Evolutionary conservation across 2,329 filamentous ascomycete genomes (phyloP), one percentile per base, ranked within the genome.

Genomic region (Alternaria infectoria): DNA sequence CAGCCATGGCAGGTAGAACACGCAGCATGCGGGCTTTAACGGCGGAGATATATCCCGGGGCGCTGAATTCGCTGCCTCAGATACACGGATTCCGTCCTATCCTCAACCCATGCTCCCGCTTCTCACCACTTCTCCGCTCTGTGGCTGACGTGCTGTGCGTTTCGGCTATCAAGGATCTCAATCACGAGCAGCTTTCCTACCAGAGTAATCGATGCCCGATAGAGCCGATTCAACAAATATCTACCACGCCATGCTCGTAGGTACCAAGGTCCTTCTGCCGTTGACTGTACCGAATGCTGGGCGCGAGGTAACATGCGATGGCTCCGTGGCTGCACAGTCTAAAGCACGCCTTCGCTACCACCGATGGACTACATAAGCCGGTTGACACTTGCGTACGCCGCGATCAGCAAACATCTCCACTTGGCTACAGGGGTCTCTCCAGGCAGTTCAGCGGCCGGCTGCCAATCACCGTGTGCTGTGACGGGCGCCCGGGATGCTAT

Each of bases 381-480:
- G 73, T 69, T 74, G 67, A 63, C 50, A 63, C 57, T 60, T 73
- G 72, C 64, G 51, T 54, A 59, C 67, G 68, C 67, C 66, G 68
- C 69, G 69, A 76, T 77, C 73, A 78, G 74, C 74, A 77, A 77
- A 77, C 74, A 77, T 74, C 71, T 75, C 76, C 75, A 77, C 76
- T 64, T 51, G 65, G 58, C 67, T 72, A 72, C 76, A 77, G 74
- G 74, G 74, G 64, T 66, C 51, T 69, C 68, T 70, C 73, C 70
- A 73, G 44, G 66, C 67, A 62, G 61, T 70, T 63, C 66, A 71
- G 69, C 56, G 50, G 51, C 56, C 64, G 56, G 60, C 61, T 70
- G 67, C 76, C 69, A 78, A 78, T 78, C 74, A 77, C 62, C 54
- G 57, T 62, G 55, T 61, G 61, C 62, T 57, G 66, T 69, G 64